phyloP scores from a whole-genome alignment of 371 early-diverging fungal species.

The Parasitella parasitica region DNA sequence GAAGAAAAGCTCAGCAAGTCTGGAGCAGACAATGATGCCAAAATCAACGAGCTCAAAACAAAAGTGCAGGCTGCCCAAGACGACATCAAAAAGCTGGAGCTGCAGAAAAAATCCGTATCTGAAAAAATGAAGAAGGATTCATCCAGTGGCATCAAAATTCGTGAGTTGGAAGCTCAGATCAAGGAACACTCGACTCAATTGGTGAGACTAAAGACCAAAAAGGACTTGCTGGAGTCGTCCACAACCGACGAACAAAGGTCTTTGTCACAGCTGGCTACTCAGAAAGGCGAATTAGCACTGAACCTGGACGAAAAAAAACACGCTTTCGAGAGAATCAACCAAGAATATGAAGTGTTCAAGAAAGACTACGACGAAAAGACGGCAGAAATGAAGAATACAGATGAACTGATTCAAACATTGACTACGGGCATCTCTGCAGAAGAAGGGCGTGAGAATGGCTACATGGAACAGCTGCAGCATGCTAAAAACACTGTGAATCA shows the following conservation, averaged over 20 bases:
- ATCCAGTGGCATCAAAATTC: slow-evolving; percentile 62
- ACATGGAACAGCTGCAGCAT: slow-evolving; percentile 87
- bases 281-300: slow-evolving; percentile 51
- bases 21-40: slow-evolving; percentile 37
- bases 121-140: slow-evolving; percentile 31
- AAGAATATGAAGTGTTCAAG: slow-evolving; percentile 66
- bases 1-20: slow-evolving; percentile 48
- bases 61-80: slow-evolving; percentile 33
- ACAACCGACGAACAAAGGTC: slow-evolving; percentile 73
- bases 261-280: slow-evolving; percentile 29
- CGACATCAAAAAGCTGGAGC: slow-evolving; percentile 50
- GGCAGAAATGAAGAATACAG: slow-evolving; percentile 67
- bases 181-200: slow-evolving; percentile 78
- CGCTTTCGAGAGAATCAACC: slow-evolving; percentile 44
- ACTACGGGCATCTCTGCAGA: slow-evolving; percentile 90
- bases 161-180: slow-evolving; percentile 64
- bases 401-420: slow-evolving; percentile 88
- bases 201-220: slow-evolving; percentile 78
- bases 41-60: slow-evolving; percentile 33
- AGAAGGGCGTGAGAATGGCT: slow-evolving; percentile 92
- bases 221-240: slow-evolving; percentile 71
- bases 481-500: slow-evolving; percentile 59
- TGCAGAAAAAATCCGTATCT: slow-evolving; percentile 43
- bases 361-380: slow-evolving; percentile 62
- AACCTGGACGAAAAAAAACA: slow-evolving; percentile 53